Percentiles rank a stretch among this genome's conserved stretches.
Conservation (phyloP, 2,329 filamentous ascomycete species). For the Ilyonectria sp. region DNA sequence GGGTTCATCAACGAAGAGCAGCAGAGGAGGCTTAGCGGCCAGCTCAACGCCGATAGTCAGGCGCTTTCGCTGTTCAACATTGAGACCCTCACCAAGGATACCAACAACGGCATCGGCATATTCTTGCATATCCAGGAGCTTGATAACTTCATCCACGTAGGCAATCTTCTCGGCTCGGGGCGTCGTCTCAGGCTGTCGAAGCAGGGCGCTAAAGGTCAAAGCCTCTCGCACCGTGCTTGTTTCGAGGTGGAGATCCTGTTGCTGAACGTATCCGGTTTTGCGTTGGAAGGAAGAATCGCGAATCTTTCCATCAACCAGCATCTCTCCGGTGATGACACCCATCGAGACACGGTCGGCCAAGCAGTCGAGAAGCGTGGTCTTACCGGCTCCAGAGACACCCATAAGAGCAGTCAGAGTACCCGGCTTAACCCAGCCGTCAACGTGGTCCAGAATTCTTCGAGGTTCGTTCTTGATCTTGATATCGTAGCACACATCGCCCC, state of each 20-base stretch:
- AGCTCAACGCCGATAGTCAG: slow-evolving; percentile 67
- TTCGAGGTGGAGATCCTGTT: slow-evolving; percentile 68
- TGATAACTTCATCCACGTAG: slow-evolving; percentile 69
- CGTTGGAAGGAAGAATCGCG: slow-evolving; percentile 79
- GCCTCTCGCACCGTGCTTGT: slow-evolving; percentile 64
- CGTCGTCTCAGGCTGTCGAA: slow-evolving; percentile 61
- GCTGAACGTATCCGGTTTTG: slow-evolving; percentile 80
- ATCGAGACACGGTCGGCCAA: slow-evolving; percentile 80
- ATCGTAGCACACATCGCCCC: slow-evolving; percentile 81
- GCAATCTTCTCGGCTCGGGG: slow-evolving; percentile 64
- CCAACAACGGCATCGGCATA: slow-evolving; percentile 69
- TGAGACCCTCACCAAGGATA: slow-evolving; percentile 60
- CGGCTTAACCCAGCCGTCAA: slow-evolving; percentile 83
- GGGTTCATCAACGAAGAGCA: slow-evolving; percentile 70
- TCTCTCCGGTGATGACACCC: slow-evolving; percentile 79
- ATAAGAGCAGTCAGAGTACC: slow-evolving; percentile 81
- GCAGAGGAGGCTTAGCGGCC: slow-evolving; percentile 60
- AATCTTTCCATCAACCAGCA: slow-evolving; percentile 78
- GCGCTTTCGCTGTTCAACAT: slow-evolving; percentile 67
- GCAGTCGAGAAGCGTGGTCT: slow-evolving; percentile 76
- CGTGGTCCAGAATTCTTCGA: slow-evolving; percentile 77
- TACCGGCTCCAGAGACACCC: slow-evolving; percentile 66
- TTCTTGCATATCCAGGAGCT: slow-evolving; percentile 68
- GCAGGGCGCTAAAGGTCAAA: slow-evolving; percentile 58
- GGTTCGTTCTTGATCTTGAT: slow-evolving; percentile 78